phyloP scores from a whole-genome alignment of 169 alveolate species.

The Miamiensis avidus region DNA sequence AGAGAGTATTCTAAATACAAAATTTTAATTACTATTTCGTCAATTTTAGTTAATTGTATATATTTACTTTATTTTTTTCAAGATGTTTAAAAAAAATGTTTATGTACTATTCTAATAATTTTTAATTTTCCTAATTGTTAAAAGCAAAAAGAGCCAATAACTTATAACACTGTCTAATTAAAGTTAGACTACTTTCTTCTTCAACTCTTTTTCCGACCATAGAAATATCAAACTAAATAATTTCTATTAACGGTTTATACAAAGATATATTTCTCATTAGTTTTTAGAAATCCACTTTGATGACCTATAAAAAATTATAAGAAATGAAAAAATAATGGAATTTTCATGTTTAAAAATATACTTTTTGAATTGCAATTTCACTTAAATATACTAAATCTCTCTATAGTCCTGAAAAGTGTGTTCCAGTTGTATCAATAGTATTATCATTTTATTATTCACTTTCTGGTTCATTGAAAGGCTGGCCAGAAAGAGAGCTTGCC shows the following conservation, averaged over 20 bases:
- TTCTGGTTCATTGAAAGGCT: no score
- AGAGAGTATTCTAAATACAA: not conserved
- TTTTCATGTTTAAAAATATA: no score
- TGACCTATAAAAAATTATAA: no score
- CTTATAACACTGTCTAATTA: not conserved
- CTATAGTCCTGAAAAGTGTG: no score
- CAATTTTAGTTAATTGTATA: no score
- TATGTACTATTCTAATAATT: not conserved
- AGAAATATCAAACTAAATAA: not conserved
- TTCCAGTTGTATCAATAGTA: no score
- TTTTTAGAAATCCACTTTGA: not conserved
- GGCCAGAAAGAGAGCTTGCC: no score
- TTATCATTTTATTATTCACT: no score
- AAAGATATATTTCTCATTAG: not conserved
- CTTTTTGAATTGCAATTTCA: no score
- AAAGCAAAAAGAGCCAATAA: not conserved
- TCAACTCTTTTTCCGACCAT: not conserved
- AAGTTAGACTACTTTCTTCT: not conserved
- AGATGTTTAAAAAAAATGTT: not conserved
- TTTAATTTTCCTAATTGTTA: not conserved
- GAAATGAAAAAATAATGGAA: no score
- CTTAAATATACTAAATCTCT: no score
- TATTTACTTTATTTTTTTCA: not conserved
- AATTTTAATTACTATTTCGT: no score
- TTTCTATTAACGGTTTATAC: not conserved